Evolutionary conservation across 2,329 filamentous ascomycete genomes (phyloP), one percentile per base, ranked within the genome.

Genomic region (Penicillium psychrosexuale): DNA sequence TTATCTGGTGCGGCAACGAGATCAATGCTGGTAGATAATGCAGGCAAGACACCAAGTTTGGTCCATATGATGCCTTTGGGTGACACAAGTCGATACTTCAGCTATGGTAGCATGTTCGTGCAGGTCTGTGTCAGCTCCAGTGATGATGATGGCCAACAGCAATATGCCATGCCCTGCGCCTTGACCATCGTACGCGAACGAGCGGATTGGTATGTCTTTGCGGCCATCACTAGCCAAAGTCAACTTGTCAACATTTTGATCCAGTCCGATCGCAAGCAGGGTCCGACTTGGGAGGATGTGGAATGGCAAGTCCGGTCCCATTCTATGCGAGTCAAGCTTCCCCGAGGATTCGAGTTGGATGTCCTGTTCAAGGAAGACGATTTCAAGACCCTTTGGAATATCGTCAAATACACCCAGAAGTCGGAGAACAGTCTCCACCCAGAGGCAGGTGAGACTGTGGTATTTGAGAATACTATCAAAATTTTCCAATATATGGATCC

Each of bases 401-500:
- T 95, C 72, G 90, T 91, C 61, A 90, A 96, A 56, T 93, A 95
- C 69, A 90, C 88, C 27, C 83, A 82, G 61, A 90, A 89, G 65
- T 84, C 93, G 2, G 87, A 91, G 66, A 80, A 81, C 27, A 89
- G 84, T 48, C 78, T 96, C 39, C 84, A 84, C 34, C 84, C 86
- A 7, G 82, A 84, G 38, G 78, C 80, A 30, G 88, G 90, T 49
- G 92, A 97, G 73, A 78, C 78, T 2, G 73, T 88, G 53, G 79
- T 88, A 2, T 91, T 90, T 68, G 84, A 87, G 64, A 81, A 84
- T 8, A 85, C 83, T 1, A 76, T 96, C 8, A 84, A 84, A 42
- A 83, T 86, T 27, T 90, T 95, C 61, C 89, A 93, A 65, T 94
- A 93, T 69, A 87, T 91, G 66, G 90, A 95, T 66, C 80, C 86